Evolutionary conservation across 306 rosid genomes (phyloP), one percentile per base, ranked within the genome.

Genomic region (Ochetophila trinervis): DNA sequence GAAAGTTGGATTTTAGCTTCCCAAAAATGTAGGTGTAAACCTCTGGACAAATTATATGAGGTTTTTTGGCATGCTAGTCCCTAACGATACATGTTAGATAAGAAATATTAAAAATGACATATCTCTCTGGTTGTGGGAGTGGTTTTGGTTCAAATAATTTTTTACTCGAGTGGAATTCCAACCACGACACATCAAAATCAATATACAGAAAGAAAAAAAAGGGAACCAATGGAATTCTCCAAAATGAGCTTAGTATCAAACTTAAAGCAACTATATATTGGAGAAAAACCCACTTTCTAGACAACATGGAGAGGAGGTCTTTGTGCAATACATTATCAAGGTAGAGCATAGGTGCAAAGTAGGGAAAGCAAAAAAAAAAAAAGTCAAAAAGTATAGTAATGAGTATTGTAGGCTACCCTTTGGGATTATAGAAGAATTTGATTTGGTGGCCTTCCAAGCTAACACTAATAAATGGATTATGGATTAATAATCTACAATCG

Each of bases 321-420:
- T 53, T 52, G 60, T 61, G 70, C 54, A 55, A 54, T 47, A 36
- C 32, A 67, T 55, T 11, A 61, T 62, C 74, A 68, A 67, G 64
- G 78, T 45, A 67, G 6, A 50, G 20, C 15, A 67, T 16, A 62
- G 34, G 36, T 59, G 48, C 63, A 68, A 68, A 64, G 60, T 32
- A 55, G 20, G 11, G 10, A 53, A 60, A 18, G 15, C 19, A 10
- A 14, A 52, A 44, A 19, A 10, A 14, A 52, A 44, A 19, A 52
- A 49, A 51, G 69, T 62, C 45, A 27, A 61, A 53, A 74, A 59
- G 66, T 40, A 53, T 60, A 21, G 47, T 34, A 42, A 40, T 17
- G 22, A 54, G 44, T 49, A 5, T 34, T 60, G 52, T 40, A 16
- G 66, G 58, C n/a, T 24, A 53, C 20, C 15, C 14, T 4, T 40